phyloP scores from a whole-genome alignment of 164 flowering plant genomes.

The Tetracentron sinense region DNA sequence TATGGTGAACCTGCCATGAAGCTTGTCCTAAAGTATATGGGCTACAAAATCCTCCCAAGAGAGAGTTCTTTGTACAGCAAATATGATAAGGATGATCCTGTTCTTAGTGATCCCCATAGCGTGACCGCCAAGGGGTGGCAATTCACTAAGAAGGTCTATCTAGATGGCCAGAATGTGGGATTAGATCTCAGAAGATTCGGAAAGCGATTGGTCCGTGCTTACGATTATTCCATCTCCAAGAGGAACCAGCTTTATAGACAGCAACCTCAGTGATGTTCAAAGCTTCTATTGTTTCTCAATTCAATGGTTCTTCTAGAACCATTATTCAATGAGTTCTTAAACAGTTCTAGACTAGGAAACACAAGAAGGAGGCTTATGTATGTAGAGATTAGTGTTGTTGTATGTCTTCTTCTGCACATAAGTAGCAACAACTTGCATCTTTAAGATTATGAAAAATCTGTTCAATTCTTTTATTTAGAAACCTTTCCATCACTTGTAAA shows the following conservation, averaged over 20 bases:
- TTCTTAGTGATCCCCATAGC: conserved; percentile 59
- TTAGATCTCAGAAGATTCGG: conserved; percentile 57
- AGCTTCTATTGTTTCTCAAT: neutral
- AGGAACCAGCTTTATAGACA: conserved; percentile 10
- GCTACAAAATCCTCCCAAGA: conserved; percentile 56
- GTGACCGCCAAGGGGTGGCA: conserved; percentile 72
- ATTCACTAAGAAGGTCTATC: conserved; percentile 75
- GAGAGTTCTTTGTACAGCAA: conserved; percentile 76
- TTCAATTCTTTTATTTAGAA: too few species aligned
- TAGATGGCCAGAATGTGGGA: conserved; percentile 72
- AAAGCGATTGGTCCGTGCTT: conserved; percentile 52
- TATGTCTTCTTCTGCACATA: neutral
- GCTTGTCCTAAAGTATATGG: conserved; percentile 70
- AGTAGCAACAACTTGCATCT: too few species aligned
- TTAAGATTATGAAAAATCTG: too few species aligned
- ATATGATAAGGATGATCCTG: conserved; percentile 56
- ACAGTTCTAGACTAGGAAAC: neutral
- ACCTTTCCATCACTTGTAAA: too few species aligned
- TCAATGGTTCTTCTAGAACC: neutral
- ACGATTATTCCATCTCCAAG: conserved; percentile 24
- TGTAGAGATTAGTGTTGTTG: neutral
- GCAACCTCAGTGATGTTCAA: neutral
- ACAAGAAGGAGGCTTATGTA: neutral
- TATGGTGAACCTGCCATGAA: conserved; percentile 81
- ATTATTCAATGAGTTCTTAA: neutral